Evolutionary conservation across 257 asterid genomes (phyloP).

Genomic region (Nicotiana obtusifolia): DNA sequence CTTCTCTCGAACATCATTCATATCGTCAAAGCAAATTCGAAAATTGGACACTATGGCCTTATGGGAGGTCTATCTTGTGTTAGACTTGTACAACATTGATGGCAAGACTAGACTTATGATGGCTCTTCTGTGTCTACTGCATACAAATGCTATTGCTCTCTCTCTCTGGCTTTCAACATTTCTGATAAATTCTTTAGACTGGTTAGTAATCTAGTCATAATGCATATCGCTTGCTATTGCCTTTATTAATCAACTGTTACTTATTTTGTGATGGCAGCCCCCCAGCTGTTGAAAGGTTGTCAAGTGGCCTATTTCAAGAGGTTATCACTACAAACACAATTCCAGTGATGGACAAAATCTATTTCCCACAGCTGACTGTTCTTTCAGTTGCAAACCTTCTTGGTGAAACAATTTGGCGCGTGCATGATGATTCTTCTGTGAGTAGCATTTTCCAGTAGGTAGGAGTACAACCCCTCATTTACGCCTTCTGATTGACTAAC

Average conservation of each 20-base stretch:
- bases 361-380: conserved; percentile 78
- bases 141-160: neutral
- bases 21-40: neutral
- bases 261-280: conserved; percentile 35
- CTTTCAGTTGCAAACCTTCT: conserved; percentile 82
- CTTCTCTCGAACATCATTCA: neutral
- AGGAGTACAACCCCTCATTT: neutral
- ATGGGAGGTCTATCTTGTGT: neutral
- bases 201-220: neutral
- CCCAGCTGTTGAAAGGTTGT: conserved; percentile 82
- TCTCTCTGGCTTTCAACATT: neutral
- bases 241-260: neutral
- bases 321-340: conserved; percentile 78
- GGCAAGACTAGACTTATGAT: neutral
- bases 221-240: neutral
- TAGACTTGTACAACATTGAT: neutral
- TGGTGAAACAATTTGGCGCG: conserved; percentile 96
- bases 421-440: conserved; percentile 80
- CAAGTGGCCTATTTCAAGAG: conserved; percentile 86
- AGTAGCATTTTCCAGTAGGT: conserved; percentile 83
- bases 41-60: neutral
- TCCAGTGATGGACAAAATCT: conserved; percentile 68
- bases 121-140: neutral
- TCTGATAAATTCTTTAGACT: neutral
- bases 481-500: neutral